A percentile compares a stretch with the other conserved stretches of the same genome.
Evolutionary conservation across 441 rosid species (phyloP).

Genomic region (Bocquillonia castaneifolia): DNA sequence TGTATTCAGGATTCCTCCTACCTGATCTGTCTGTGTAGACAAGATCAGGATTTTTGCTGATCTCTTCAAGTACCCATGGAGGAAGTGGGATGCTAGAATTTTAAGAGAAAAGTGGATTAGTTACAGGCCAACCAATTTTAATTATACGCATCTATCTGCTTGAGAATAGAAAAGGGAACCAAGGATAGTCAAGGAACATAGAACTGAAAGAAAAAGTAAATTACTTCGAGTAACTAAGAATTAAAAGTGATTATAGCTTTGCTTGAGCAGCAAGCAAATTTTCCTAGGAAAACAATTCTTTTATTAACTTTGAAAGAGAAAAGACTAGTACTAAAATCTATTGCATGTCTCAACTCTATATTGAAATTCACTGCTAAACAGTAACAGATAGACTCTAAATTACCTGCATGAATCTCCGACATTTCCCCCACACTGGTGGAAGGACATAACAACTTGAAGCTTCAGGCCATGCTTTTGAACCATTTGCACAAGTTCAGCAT

Average conservation of each 20-base stretch:
- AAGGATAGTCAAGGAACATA: neutral
- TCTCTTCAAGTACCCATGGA: conserved; percentile 95
- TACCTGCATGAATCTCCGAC: conserved; percentile 99
- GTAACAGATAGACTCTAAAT: neutral
- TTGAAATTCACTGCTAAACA: neutral
- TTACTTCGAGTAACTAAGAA: neutral
- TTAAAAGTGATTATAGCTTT: neutral
- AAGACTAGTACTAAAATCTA: neutral
- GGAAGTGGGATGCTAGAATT: conserved; percentile 73
- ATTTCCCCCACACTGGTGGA: conserved; percentile 97
- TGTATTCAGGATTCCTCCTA: conserved; percentile 80
- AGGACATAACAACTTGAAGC: conserved; percentile 91
- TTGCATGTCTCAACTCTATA: neutral
- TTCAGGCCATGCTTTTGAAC: conserved; percentile 77
- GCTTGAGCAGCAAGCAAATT: neutral
- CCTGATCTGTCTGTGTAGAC: conserved; percentile 88
- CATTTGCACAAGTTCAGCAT: conserved; percentile 77
- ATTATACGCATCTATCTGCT: neutral
- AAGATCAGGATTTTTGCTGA: conserved; percentile 77
- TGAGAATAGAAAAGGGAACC: neutral
- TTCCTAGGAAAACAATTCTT: neutral
- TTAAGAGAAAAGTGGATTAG: conserved; percentile 21
- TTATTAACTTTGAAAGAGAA: neutral
- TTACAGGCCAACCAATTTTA: neutral
- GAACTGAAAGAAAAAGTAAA: neutral